Percentiles rank a stretch among this genome's conserved stretches.
Conservation (phyloP, 371 early-diverging fungal genomes). For the Rhizopus delemar region DNA sequence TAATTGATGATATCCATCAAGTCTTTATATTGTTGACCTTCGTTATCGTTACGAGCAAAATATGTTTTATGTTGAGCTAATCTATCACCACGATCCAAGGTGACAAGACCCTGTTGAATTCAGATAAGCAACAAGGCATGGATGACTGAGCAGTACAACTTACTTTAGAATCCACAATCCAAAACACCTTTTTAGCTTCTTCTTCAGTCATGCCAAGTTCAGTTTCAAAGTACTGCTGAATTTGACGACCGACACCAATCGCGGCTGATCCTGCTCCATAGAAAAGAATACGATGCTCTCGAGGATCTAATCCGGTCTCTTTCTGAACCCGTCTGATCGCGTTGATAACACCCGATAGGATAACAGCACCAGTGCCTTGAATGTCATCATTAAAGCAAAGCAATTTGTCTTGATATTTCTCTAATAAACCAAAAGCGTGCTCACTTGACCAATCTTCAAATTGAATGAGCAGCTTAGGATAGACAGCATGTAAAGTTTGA, state of each 20-base stretch:
- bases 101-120: constrained; percentile 62
- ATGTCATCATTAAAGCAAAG: constrained; percentile 77
- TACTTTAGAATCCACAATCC: constrained; percentile 80
- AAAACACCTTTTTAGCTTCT: constrained; percentile 76
- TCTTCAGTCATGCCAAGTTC: constrained; percentile 70
- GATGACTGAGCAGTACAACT: background rate
- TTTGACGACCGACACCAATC: constrained; percentile 87
- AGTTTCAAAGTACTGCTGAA: constrained; percentile 73
- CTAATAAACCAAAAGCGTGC: constrained; percentile 76
- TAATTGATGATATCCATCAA: constrained; percentile 74
- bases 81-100: constrained; percentile 84
- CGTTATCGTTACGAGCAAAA: constrained; percentile 80
- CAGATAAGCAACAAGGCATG: background rate
- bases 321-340: constrained; percentile 66
- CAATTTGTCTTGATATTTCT: constrained; percentile 65
- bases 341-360: constrained; percentile 88
- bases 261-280: constrained; percentile 89
- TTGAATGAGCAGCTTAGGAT: constrained; percentile 83
- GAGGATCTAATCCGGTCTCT: constrained; percentile 58
- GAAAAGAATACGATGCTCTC: constrained; percentile 84
- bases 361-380: constrained; percentile 88
- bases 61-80: constrained; percentile 80
- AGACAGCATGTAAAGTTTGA: constrained; percentile 62
- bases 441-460: constrained; percentile 94
- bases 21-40: constrained; percentile 67